phyloP scores from a whole-genome alignment of 352 stramenopile genomes.

The Saprolegnia parasitica region DNA sequence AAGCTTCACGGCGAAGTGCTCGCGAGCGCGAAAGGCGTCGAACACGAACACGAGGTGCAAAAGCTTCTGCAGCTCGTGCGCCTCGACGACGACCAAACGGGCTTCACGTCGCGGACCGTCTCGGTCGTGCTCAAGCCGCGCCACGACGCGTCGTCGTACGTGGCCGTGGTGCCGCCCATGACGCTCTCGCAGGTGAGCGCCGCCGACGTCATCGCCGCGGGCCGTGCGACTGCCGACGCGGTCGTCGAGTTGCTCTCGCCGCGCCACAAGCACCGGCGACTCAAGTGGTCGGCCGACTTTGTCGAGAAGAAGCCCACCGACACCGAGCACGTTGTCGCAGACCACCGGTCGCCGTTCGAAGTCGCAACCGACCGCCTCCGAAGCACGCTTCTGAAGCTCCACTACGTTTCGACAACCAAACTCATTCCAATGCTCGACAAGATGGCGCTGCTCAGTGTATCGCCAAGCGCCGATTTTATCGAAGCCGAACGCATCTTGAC shows the following conservation, averaged over 20 bases:
- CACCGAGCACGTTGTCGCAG: not conserved
- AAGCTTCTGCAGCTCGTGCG: constrained; percentile 15
- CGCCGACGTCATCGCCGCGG: constrained; percentile 7
- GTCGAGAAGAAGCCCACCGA: not conserved
- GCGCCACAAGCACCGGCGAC: not conserved
- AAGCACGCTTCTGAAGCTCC: constrained; percentile 53
- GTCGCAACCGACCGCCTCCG: constrained; percentile 43
- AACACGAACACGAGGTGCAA: constrained; percentile 24
- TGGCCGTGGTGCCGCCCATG: not conserved
- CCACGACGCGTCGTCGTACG: not conserved
- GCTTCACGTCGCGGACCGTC: not conserved
- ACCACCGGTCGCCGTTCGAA: constrained; percentile 23
- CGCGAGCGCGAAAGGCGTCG: not conserved
- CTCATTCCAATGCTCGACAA: constrained; percentile 57
- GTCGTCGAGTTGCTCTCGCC: constrained; percentile 14
- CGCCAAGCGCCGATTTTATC: constrained; percentile 39
- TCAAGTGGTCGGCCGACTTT: constrained; percentile 23
- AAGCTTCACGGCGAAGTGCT: not conserved
- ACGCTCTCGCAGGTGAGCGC: constrained; percentile 7
- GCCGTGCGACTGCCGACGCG: constrained; percentile 1
- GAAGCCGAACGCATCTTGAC: constrained; percentile 22
- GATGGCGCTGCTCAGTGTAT: constrained; percentile 40
- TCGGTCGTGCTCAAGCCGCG: not conserved
- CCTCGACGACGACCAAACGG: not conserved
- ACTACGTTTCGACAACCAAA: constrained; percentile 44